Conservation (phyloP, 495 filamentous ascomycete genomes). For the Neurospora hispaniola region DNA sequence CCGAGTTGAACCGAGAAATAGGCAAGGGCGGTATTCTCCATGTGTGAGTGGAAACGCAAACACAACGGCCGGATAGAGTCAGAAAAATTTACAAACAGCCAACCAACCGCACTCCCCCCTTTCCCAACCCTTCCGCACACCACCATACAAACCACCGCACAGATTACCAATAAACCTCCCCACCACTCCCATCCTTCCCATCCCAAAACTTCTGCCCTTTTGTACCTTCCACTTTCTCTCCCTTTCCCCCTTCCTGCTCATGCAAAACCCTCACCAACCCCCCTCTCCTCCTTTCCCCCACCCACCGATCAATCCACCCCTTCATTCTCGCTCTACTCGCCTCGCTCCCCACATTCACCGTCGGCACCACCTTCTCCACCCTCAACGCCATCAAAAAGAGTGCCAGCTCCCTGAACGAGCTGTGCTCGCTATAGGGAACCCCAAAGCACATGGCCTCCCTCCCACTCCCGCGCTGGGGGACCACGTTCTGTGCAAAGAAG, state of each 20-base stretch:
- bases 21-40: background rate
- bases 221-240: constrained; percentile 9
- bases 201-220: constrained; percentile 27
- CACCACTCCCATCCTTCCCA: constrained; percentile 30
- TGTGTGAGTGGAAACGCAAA: background rate
- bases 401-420: constrained; percentile 83
- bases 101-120: background rate
- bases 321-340: constrained; percentile 68
- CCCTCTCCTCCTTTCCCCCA: constrained; percentile 69
- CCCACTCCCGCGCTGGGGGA: constrained; percentile 69
- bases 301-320: constrained; percentile 81
- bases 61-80: background rate
- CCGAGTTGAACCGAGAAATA: background rate
- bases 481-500: constrained; percentile 55
- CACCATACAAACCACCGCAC: background rate
- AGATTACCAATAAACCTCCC: constrained; percentile 34
- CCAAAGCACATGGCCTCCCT: constrained; percentile 70
- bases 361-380: constrained; percentile 84
- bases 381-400: constrained; percentile 83
- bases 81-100: background rate
- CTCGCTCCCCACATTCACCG: constrained; percentile 76
- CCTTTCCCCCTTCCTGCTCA: constrained; percentile 13
- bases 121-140: background rate
- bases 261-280: constrained; percentile 52
- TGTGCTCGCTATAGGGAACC: constrained; percentile 93